Conservation (phyloP, 176 grass and related monocot species). For the Carex pumila region DNA sequence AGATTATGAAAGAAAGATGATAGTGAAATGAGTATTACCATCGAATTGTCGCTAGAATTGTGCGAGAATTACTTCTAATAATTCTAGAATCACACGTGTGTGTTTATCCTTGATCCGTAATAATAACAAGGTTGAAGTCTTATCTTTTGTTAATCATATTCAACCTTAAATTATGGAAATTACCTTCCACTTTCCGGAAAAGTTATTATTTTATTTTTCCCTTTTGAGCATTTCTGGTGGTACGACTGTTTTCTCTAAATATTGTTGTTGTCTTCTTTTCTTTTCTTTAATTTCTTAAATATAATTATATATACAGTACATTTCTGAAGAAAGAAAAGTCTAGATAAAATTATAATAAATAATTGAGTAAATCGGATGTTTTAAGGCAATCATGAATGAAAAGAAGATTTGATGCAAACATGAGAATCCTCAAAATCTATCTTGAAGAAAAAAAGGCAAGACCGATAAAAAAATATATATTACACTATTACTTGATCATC, state of each 20-base stretch:
- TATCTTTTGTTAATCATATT: too few relatives aligned
- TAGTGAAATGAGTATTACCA: too few relatives aligned
- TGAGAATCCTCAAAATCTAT: neutral
- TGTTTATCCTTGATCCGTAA: too few relatives aligned
- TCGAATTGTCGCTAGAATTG: too few relatives aligned
- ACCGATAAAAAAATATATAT: neutral
- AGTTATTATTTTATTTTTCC: too few relatives aligned
- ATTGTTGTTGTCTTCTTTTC: neutral
- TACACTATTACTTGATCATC: neutral
- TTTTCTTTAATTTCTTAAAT: neutral
- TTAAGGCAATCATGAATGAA: neutral
- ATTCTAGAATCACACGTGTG: too few relatives aligned
- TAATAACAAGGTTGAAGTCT: too few relatives aligned
- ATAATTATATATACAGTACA: neutral
- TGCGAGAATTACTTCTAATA: too few relatives aligned
- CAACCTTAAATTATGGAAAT: too few relatives aligned
- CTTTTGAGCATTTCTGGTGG: too few relatives aligned
- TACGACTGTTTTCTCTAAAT: neutral
- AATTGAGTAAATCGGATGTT: neutral
- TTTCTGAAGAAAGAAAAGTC: neutral
- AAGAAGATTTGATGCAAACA: neutral
- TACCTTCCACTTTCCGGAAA: too few relatives aligned
- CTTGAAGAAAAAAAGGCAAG: neutral
- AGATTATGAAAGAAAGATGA: too few relatives aligned
- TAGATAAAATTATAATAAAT: neutral